These are phyloP conservation scores for Rhytidiadelphus loreus DNA, from an alignment of 225 moss, liverwort and hornwort genomes.

Conservation along the genomic window DNA sequence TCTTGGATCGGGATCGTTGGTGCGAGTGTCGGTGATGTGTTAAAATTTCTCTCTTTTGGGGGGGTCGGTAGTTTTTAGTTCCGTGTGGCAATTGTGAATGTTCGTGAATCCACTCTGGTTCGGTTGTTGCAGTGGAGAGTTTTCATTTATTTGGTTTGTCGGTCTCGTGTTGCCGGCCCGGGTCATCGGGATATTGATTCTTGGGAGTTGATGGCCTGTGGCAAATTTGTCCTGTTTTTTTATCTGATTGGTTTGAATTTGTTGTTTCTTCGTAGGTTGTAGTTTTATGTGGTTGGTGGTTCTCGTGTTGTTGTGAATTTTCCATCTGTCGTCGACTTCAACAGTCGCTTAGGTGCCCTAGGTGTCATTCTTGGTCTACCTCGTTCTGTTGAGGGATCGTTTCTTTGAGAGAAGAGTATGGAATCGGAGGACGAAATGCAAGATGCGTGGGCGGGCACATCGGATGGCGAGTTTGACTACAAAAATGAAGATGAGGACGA, in stretches of 20 bases:
- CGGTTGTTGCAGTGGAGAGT: not conserved
- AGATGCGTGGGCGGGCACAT: slow-evolving; percentile 65
- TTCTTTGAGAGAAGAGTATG: slow-evolving; percentile 14
- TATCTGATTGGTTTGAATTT: not conserved
- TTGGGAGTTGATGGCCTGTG: not conserved
- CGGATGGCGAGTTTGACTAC: slow-evolving; percentile 58
- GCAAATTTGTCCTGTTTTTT: not conserved
- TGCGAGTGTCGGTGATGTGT: not conserved
- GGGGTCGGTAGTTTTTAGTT: not conserved
- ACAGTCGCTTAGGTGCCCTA: not conserved
- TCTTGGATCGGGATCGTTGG: not conserved
- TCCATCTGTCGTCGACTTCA: not conserved
- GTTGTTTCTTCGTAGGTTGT: not conserved
- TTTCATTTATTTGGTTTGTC: not conserved
- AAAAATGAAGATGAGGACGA: slow-evolving; percentile 56
- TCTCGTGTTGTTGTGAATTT: not conserved
- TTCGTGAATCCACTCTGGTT: not conserved
- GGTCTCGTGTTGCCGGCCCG: not conserved
- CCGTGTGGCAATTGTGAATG: not conserved
- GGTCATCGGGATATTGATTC: not conserved
- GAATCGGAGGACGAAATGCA: slow-evolving; percentile 73
- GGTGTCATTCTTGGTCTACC: slow-evolving; percentile 4
- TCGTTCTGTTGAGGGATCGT: not conserved
- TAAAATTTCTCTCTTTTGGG: not conserved
- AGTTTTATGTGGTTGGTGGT: not conserved